Percentiles rank a stretch among this genome's conserved stretches.
Conservation (phyloP, 768 basidiomycete genomes). For the Chalciporus chontae region DNA sequence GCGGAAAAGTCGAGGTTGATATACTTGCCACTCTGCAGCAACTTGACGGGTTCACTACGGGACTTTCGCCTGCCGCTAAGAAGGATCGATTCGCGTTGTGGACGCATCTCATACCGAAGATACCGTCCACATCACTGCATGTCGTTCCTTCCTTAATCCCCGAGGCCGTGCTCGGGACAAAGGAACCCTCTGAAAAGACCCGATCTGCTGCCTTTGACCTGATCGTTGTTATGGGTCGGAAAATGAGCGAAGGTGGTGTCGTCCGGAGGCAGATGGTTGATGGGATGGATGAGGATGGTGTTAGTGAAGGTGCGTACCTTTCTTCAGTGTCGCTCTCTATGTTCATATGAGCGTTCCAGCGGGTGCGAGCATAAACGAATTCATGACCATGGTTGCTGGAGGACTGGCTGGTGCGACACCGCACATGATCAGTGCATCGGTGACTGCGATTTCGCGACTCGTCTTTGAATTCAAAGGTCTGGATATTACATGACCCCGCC, state of each 20-base stretch:
- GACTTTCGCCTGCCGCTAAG: constrained; percentile 80
- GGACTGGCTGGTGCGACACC: constrained; percentile 91
- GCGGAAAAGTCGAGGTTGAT: constrained; percentile 51
- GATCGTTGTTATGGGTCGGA: constrained; percentile 86
- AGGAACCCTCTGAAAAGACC: constrained; percentile 94
- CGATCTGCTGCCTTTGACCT: constrained; percentile 87
- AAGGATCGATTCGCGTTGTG: constrained; percentile 88
- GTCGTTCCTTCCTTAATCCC: constrained; percentile 87
- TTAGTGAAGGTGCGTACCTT: constrained; percentile 12
- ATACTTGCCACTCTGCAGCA: constrained; percentile 58
- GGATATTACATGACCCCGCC: neutral
- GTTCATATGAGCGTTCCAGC: constrained; percentile 35
- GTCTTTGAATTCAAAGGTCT: constrained; percentile 95
- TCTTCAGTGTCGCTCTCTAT: neutral
- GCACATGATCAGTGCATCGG: constrained; percentile 97
- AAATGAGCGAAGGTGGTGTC: constrained; percentile 84
- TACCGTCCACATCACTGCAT: constrained; percentile 73
- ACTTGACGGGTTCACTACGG: constrained; percentile 61
- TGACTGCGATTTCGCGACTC: constrained; percentile 90
- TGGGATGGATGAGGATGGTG: constrained; percentile 76
- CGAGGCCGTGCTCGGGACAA: constrained; percentile 92
- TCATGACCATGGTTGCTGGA: constrained; percentile 94
- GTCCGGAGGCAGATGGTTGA: constrained; percentile 75
- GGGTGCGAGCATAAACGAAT: constrained; percentile 81
- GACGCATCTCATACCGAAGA: constrained; percentile 57